phyloP scores from a whole-genome alignment of 495 filamentous ascomycete species.

The Penicillium bovifimosum region DNA sequence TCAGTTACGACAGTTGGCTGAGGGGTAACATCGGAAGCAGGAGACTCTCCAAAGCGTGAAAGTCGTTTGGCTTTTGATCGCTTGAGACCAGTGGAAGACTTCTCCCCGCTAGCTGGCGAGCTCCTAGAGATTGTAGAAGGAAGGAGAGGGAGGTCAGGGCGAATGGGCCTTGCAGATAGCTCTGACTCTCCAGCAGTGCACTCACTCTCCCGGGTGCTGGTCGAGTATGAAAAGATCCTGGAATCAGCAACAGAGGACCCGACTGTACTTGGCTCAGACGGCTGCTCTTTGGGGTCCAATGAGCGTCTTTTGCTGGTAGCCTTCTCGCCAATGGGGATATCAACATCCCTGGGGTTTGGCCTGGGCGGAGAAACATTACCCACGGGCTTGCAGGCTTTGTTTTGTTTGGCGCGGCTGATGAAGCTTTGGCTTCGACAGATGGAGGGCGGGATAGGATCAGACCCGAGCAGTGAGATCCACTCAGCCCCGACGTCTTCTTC shows the following conservation, averaged over 20 bases:
- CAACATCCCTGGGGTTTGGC: constrained; percentile 50
- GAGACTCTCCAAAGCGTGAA: constrained; percentile 40
- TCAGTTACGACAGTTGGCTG: constrained; percentile 17
- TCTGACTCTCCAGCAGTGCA: constrained; percentile 28
- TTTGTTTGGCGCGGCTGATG: constrained; percentile 40
- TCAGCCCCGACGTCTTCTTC: constrained; percentile 73
- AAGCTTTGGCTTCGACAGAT: constrained; percentile 48
- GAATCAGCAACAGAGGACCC: constrained; percentile 30
- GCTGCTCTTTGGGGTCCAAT: constrained; percentile 27
- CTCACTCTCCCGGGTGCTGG: constrained; percentile 36
- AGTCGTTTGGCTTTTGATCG: constrained; percentile 51
- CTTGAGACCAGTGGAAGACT: constrained; percentile 40
- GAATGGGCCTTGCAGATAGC: constrained; percentile 16
- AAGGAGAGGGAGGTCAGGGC: constrained; percentile 22
- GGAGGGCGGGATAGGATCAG: constrained; percentile 66
- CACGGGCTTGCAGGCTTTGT: constrained; percentile 28
- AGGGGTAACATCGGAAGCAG: constrained; percentile 23
- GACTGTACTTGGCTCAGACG: constrained; percentile 36
- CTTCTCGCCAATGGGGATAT: constrained; percentile 74
- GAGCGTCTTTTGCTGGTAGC: constrained; percentile 32
- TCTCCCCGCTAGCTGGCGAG: constrained; percentile 17
- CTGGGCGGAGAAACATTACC: constrained; percentile 31
- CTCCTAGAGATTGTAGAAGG: constrained; percentile 18
- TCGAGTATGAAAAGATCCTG: constrained; percentile 30
- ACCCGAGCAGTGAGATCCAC: constrained; percentile 82